Percentiles rank a stretch among this genome's conserved stretches.
These are phyloP conservation scores for Avicennia marina DNA, from an alignment of 257 asterid genomes.

Conservation along the genomic window DNA sequence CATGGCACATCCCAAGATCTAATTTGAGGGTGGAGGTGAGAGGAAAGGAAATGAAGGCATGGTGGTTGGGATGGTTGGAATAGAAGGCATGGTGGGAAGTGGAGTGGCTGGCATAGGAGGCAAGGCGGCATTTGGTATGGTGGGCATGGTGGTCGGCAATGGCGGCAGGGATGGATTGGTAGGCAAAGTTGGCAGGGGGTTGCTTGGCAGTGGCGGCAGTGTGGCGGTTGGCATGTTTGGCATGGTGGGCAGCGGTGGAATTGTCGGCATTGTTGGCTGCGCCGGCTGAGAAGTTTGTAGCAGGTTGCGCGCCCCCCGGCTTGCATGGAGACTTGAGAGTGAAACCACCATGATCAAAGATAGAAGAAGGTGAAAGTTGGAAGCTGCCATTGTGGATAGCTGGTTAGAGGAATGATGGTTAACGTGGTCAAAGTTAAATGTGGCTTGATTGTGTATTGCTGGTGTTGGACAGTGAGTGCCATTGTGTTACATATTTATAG, in stretches of 20 bases:
- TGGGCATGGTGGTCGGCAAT: slow-evolving; percentile 10
- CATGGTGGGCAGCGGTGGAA: slow-evolving; percentile 21
- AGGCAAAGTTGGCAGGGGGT: background rate
- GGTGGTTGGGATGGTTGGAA: slow-evolving; percentile 18
- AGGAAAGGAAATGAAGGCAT: slow-evolving; percentile 21
- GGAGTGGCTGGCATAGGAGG: slow-evolving; percentile 20
- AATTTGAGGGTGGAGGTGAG: slow-evolving; percentile 15
- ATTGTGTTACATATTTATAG: slow-evolving; percentile 21
- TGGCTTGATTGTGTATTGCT: background rate
- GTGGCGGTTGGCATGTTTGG: background rate
- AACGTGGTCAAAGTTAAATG: no score
- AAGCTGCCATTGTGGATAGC: slow-evolving; percentile 32
- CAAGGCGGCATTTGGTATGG: slow-evolving; percentile 18
- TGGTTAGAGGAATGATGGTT: no score
- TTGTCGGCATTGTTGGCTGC: slow-evolving; percentile 17
- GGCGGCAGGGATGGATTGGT: background rate
- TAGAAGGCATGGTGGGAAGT: slow-evolving; percentile 20
- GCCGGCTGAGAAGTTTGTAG: slow-evolving; percentile 27
- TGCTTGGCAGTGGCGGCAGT: no score
- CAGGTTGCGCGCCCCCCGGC: slow-evolving; percentile 24
- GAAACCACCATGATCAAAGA: slow-evolving; percentile 16
- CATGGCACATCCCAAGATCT: no score
- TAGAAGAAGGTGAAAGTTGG: background rate
- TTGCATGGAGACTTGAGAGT: slow-evolving; percentile 15
- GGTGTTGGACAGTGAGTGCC: background rate